Base-by-base conservation (phyloP, 192 early-diverging fungal species). In the Gryganskiella cystojenkinii region DNA sequence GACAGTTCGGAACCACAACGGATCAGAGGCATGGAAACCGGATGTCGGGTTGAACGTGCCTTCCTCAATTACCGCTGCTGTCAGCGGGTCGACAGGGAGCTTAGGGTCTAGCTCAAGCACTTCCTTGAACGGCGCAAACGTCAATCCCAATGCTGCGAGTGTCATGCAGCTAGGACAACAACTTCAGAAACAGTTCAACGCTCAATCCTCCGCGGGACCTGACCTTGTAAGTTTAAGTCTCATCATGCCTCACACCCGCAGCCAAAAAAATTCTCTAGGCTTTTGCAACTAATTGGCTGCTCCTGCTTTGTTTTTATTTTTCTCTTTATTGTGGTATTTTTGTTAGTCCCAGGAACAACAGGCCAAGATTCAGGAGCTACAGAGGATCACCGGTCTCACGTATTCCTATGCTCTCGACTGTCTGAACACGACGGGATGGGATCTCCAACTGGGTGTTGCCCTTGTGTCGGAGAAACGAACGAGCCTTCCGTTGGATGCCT, bases 331-430 rank as follows among this genome's bases (percentile, higher is more conserved):
- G 10, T 15, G 31, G 15, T 37, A 1, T 20, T 22, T 22, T 37
- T 35, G 37, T 31, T 67, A 76, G 73, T 61, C 73, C 14, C 50
- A 64, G 11, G 74, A 78, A 7, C 79, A 80, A 44, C 79, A 80
- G 49, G 64, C 49, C 34, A 44, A 56, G 47, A 70, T 64, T 4
- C 70, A 61, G 25, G 71, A 80, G 28, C 60, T 80, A 0, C 67
- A 71, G 40, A 47, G 58, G 1, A 64, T 64, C 8, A 80, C 79
- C 4, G 58, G 69, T 11, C 31, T 80, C 43, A 80, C 61, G 28
- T 72, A 67, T 24, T 59, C 55, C 31, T 73, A 67, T 51, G 64
- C 79, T 14, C 19, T 71, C 13, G 70, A 80, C 40, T 80, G 79
- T 20, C 37, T 80, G n/a, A 17, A 37, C 4, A 64, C 64, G 4